A percentile compares a stretch with the other conserved stretches of the same genome.
phyloP scores from a whole-genome alignment of 352 stramenopile genomes.

The Pythium volutum region DNA sequence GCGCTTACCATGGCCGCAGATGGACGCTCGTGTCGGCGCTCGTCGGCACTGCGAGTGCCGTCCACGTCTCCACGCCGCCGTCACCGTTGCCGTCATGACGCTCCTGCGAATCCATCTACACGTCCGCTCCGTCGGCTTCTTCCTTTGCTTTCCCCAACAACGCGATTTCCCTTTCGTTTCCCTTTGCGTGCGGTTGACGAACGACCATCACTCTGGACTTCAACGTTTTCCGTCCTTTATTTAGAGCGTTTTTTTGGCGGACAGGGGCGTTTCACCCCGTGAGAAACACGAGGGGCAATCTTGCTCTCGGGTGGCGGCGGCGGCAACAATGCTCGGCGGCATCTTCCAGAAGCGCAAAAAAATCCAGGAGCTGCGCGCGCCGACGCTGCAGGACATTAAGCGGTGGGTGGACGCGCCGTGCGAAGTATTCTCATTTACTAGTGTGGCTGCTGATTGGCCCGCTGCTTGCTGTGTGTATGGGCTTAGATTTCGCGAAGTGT shows the following conservation, averaged over 20 bases:
- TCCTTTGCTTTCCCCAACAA: background rate
- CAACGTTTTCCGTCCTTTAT: slow-evolving; percentile 3
- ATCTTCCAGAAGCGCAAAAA: slow-evolving; percentile 85
- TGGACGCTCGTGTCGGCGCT: slow-evolving; percentile 16
- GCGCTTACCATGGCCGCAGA: slow-evolving; percentile 15
- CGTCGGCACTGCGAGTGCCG: background rate
- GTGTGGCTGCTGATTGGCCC: background rate
- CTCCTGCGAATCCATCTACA: background rate
- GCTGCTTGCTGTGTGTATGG: background rate
- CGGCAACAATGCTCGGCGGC: slow-evolving; percentile 72
- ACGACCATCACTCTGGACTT: slow-evolving; percentile 9
- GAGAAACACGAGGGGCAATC: too few species aligned
- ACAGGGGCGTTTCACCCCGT: slow-evolving; percentile 10
- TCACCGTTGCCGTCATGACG: slow-evolving; percentile 2
- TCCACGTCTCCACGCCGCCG: background rate
- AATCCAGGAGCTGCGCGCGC: slow-evolving; percentile 65
- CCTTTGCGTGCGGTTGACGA: too few species aligned
- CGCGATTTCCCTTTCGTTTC: too few species aligned
- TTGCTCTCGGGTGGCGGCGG: too few species aligned
- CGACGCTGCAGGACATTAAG: slow-evolving; percentile 76
- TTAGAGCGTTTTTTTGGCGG: background rate
- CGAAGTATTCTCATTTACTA: background rate
- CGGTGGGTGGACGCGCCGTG: slow-evolving; percentile 29
- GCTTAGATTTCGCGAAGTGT: slow-evolving; percentile 64
- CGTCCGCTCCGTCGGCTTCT: background rate